phyloP scores from a whole-genome alignment of 2,329 filamentous ascomycete species.

The Aspergillus pseudoviridinutans region DNA sequence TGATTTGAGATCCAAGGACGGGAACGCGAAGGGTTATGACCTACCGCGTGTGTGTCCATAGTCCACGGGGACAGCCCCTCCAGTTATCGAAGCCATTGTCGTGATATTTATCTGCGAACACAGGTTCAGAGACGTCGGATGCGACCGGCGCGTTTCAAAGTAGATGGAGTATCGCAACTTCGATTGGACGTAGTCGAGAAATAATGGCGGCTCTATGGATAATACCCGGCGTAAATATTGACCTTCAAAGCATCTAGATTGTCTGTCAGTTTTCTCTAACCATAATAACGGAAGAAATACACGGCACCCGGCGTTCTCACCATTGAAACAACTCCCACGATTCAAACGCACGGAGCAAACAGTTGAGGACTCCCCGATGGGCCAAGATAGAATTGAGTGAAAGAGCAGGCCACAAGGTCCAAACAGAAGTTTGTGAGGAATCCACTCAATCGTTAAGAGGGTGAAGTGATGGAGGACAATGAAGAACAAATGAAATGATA shows the following conservation, averaged over 20 bases:
- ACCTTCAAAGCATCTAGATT: slow-evolving; percentile 8
- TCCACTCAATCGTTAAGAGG: neutral
- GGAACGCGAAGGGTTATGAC: slow-evolving; percentile 12
- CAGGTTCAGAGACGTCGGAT: slow-evolving; percentile 1
- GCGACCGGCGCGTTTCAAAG: slow-evolving; percentile 16
- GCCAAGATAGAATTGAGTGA: slow-evolving; percentile 6
- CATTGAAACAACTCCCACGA: slow-evolving; percentile 6
- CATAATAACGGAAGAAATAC: slow-evolving; percentile 12
- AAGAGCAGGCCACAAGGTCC: slow-evolving; percentile 1
- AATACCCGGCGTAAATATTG: neutral
- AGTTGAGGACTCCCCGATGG: slow-evolving; percentile 8
- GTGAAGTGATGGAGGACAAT: neutral
- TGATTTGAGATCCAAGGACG: neutral
- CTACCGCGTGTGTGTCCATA: slow-evolving; percentile 5
- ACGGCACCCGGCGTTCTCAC: slow-evolving; percentile 13
- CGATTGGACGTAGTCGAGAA: neutral
- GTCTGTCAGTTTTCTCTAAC: slow-evolving; percentile 17
- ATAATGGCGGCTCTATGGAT: slow-evolving; percentile 1
- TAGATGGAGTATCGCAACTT: neutral
- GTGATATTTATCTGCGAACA: neutral
- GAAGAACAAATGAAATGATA: neutral
- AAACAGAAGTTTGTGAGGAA: neutral
- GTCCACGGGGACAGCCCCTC: slow-evolving; percentile 26
- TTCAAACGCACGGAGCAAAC: slow-evolving; percentile 12
- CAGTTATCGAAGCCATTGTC: slow-evolving; percentile 24